Base-by-base conservation (phyloP, 192 early-diverging fungal genomes). In the Gryganskiella cystojenkinii region DNA sequence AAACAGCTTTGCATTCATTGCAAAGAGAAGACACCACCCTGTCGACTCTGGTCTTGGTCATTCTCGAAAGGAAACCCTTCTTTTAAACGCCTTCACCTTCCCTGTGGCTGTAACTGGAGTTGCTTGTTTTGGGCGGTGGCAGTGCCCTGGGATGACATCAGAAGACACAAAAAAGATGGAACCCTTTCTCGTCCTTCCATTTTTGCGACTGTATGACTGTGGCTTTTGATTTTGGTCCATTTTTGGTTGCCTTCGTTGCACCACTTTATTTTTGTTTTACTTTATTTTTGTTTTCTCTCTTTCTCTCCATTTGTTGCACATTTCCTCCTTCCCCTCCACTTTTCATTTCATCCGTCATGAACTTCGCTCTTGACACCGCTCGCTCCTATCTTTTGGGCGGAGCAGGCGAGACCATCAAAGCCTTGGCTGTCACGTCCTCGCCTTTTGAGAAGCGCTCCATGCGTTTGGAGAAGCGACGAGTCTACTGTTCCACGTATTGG, bases 391-490 rank as follows among this genome's bases (percentile, higher is more conserved):
- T 69, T 7, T 37, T 55, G 20, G 66, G 56, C 14, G 61, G 74
- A 20, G 19, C 51, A 17, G 57, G 49, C 20, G 47, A 50, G 53
- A 0, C 65, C 35, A n/a, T 50, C 1, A 0, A 24, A 40, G 66
- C 56, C 25, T 15, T 37, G 1, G 50, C 43, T 14, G 6, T 31
- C 25, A 2, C 58, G 3, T n/a, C 37, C 28, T 45, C 73, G 7
- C 15, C 54, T 28, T 8, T 78, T 17, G 40, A 57, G 24, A 78
- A 69, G 56, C 74, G 74, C 15, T 45, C 28, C 22, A 64, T 69
- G 61, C 74, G 43, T n/a, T 31, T 78, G 37, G 66, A 58, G 66
- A 78, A 78, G 50, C 74, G 74, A 11, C 5, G 14, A 0, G 74
- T 68, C 0, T 14, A 24, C 2, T 78, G 74, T 50, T 46, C 52